Evolutionary conservation across 2,329 filamentous ascomycete genomes (phyloP).

Genomic region (Colletotrichum trifolii): DNA sequence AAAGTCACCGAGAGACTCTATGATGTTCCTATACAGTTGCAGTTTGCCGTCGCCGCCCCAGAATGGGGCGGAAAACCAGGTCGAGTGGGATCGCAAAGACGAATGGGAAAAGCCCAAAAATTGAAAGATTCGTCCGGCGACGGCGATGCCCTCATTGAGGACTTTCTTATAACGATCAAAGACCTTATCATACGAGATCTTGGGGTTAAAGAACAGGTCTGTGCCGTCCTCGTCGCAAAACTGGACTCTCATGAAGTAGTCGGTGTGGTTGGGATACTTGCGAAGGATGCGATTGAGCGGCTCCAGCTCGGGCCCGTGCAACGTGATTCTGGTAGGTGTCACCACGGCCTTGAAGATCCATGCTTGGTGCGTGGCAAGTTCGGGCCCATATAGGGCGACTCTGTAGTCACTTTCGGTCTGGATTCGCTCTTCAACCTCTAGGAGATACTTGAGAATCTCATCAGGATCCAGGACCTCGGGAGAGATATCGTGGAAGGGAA

Average conservation of each 20-base stretch:
- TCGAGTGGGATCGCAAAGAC: conserved; percentile 76
- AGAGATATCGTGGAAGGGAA: conserved; percentile 62
- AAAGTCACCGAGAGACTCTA: conserved; percentile 63
- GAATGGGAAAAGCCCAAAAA: conserved; percentile 87
- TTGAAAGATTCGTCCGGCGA: conserved; percentile 70
- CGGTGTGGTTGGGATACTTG: conserved; percentile 68
- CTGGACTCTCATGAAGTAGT: conserved; percentile 76
- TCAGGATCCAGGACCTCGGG: conserved; percentile 52
- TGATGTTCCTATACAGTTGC: conserved; percentile 55
- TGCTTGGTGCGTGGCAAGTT: conserved; percentile 53
- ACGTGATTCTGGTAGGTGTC: conserved; percentile 67
- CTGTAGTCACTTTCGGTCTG: conserved; percentile 36
- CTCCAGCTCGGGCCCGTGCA: conserved; percentile 73
- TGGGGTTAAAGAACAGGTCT: conserved; percentile 67
- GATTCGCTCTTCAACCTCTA: conserved; percentile 53
- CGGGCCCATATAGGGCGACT: conserved; percentile 37
- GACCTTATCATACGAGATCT: conserved; percentile 58
- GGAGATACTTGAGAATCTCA: conserved; percentile 53
- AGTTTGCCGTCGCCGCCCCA: conserved; percentile 43
- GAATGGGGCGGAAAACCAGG: conserved; percentile 70
- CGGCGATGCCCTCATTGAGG: conserved; percentile 67
- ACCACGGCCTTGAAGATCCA: conserved; percentile 67
- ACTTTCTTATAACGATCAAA: conserved; percentile 70
- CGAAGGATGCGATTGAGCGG: conserved; percentile 77
- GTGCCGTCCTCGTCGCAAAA: conserved; percentile 81